Base-by-base conservation (phyloP, 441 rosid species). In the Adansonia madagascariensis region DNA sequence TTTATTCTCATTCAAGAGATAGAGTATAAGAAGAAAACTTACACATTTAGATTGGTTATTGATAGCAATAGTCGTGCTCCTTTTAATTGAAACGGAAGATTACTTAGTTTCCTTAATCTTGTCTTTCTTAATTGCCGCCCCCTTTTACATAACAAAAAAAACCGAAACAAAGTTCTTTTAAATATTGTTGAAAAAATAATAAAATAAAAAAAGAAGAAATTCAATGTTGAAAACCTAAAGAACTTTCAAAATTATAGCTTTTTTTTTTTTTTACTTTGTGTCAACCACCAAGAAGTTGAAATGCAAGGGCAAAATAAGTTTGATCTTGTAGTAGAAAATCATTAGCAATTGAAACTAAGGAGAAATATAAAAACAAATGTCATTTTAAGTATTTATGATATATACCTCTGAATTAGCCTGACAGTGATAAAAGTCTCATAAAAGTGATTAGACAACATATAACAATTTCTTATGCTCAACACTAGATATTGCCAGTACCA, bases 401-500 rank as follows among this genome's bases (percentile, higher is more conserved):
- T n/a, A 49, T 49, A 49, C 94, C 89, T 89, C 94, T 62, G 87
- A 83, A 84, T 84, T 88, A 81, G 89, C 82, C 79, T 86, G 92
- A 75, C 84, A 83, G 60, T 90, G 92, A 69, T 82, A 85, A 67
- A 90, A 83, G 79, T 90, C 94, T 80, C 91, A 83, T 22, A 89
- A 71, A 73, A 90, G 87, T 35, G 91, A 90, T 84, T 85, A 89
- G 65, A 83, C 92, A 67, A 89, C 82, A 43, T 87, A 83, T 63
- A 90, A 65, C 46, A 90, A 85, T 61, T 85, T 87, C 49, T 82
- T 89, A n/a, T 90, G 94, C 6, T 88, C 91, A 70, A 90, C 91
- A 61, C 92, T 91, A 66, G 86, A 80, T 74, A 88, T 90, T 61
- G 92, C 89, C 77, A 90, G 83, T 55, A 88, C 92, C 82, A 89